These are phyloP conservation scores for Cadophora luteo-olivacea DNA, from an alignment of 2,329 filamentous ascomycete species.

Conservation along the genomic window DNA sequence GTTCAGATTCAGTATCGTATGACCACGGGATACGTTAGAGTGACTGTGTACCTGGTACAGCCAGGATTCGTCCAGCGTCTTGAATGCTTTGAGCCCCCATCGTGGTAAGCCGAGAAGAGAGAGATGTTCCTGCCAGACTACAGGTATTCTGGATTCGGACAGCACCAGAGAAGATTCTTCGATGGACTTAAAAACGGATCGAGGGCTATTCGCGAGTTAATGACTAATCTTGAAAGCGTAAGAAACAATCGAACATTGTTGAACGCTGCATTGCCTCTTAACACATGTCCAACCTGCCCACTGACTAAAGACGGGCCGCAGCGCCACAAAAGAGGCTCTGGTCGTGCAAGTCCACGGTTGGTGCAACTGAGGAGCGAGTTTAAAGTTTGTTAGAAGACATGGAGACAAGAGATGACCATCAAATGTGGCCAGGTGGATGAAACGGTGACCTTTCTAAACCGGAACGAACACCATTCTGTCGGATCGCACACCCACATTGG, in stretches of 20 bases:
- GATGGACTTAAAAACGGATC: not conserved
- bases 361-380: not conserved
- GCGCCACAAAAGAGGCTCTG: not conserved
- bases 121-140: not conserved
- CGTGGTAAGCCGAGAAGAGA: slow-evolving; percentile 1
- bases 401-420: not conserved
- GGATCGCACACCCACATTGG: slow-evolving; percentile 4
- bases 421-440: slow-evolving; percentile 3
- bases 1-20: slow-evolving; percentile 6
- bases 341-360: slow-evolving; percentile 4
- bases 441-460: not conserved
- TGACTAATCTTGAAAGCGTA: not conserved
- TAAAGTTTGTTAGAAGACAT: slow-evolving; percentile 3
- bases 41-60: slow-evolving; percentile 5
- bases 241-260: not conserved
- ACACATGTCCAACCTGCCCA: not conserved
- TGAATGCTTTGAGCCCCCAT: not conserved
- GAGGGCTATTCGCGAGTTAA: not conserved
- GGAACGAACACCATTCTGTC: not conserved
- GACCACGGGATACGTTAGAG: not conserved
- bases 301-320: slow-evolving; percentile 5
- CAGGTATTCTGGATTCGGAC: not conserved
- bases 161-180: not conserved
- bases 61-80: slow-evolving; percentile 1
- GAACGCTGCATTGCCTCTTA: slow-evolving; percentile 3